A percentile compares a stretch with the other conserved stretches of the same genome.
phyloP scores from a whole-genome alignment of 768 basidiomycete species.

The Calvatia gigantea region DNA sequence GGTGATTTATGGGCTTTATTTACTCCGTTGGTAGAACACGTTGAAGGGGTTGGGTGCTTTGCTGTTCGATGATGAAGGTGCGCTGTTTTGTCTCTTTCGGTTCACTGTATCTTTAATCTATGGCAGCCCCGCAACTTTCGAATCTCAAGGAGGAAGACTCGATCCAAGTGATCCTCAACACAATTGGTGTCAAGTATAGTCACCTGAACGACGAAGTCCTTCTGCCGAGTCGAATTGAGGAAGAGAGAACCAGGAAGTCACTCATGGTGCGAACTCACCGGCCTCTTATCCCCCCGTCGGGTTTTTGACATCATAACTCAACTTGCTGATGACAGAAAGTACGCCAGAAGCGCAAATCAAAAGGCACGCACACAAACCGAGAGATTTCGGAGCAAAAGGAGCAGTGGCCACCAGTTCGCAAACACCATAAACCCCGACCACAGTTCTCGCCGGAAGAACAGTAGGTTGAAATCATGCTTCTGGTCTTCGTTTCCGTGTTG shows the following conservation, averaged over 20 bases:
- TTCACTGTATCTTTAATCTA: background rate
- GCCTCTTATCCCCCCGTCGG: background rate
- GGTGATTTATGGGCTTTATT: conserved; percentile 8
- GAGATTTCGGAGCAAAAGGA: conserved; percentile 28
- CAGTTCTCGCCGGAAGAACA: conserved; percentile 45
- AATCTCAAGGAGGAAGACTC: conserved; percentile 39
- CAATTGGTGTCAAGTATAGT: conserved; percentile 65
- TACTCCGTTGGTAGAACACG: conserved; percentile 34
- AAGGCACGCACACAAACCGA: conserved; percentile 18
- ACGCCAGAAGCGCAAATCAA: conserved; percentile 20
- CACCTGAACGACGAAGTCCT: conserved; percentile 75
- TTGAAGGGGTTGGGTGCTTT: conserved; percentile 59
- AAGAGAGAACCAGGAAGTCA: conserved; percentile 52
- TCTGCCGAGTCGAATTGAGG: conserved; percentile 64
- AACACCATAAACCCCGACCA: conserved; percentile 46
- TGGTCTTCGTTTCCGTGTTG: conserved; percentile 2
- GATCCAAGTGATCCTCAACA: conserved; percentile 51
- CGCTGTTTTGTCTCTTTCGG: conserved; percentile 14
- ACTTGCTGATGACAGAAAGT: conserved; percentile 23
- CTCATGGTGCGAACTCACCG: conserved; percentile 36
- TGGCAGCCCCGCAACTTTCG: conserved; percentile 31
- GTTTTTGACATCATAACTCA: background rate
- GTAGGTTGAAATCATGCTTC: conserved; percentile 26
- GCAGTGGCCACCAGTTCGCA: conserved; percentile 65
- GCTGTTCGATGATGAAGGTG: conserved; percentile 66